These are phyloP conservation scores for Raphanus sativus DNA, from an alignment of 345 rosid genomes.

Conservation along the genomic window DNA sequence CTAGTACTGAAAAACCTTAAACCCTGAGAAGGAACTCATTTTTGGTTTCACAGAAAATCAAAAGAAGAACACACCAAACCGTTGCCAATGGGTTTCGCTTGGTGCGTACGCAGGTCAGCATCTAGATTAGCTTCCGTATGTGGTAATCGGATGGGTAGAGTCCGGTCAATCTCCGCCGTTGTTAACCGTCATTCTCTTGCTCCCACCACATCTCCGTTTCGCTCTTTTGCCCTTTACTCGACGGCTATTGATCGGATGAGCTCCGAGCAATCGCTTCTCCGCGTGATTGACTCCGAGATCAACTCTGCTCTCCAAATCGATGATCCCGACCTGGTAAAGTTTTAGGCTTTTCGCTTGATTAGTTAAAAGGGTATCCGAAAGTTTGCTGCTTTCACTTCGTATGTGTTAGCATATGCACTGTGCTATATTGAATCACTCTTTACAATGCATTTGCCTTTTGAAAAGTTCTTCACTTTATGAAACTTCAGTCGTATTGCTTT, in stretches of 20 bases:
- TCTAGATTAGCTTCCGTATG: slow-evolving; percentile 30
- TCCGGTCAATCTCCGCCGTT: slow-evolving; percentile 42
- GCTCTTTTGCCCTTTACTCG: slow-evolving; percentile 46
- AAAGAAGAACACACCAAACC: slow-evolving; percentile 2
- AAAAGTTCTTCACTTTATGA: neutral
- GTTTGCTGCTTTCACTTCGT: neutral
- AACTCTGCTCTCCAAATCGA: slow-evolving; percentile 53
- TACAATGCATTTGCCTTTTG: neutral
- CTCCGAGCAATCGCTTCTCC: slow-evolving; percentile 60
- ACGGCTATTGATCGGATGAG: slow-evolving; percentile 42
- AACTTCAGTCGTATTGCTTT: neutral
- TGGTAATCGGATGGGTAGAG: slow-evolving; percentile 34
- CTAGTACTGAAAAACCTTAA: slow-evolving; percentile 1
- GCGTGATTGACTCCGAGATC: slow-evolving; percentile 63
- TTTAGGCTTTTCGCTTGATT: slow-evolving; percentile 5
- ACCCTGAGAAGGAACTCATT: neutral
- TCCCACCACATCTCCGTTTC: slow-evolving; percentile 19
- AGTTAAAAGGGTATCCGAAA: neutral
- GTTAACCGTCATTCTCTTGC: slow-evolving; percentile 34
- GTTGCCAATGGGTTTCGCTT: slow-evolving; percentile 18
- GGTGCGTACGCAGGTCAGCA: slow-evolving; percentile 24
- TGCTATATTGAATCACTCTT: neutral
- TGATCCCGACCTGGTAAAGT: slow-evolving; percentile 47
- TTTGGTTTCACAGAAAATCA: neutral
- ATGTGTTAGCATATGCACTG: neutral